phyloP scores from a whole-genome alignment of 1,284 basidiomycete species.

The Moesziomyces antarcticus region DNA sequence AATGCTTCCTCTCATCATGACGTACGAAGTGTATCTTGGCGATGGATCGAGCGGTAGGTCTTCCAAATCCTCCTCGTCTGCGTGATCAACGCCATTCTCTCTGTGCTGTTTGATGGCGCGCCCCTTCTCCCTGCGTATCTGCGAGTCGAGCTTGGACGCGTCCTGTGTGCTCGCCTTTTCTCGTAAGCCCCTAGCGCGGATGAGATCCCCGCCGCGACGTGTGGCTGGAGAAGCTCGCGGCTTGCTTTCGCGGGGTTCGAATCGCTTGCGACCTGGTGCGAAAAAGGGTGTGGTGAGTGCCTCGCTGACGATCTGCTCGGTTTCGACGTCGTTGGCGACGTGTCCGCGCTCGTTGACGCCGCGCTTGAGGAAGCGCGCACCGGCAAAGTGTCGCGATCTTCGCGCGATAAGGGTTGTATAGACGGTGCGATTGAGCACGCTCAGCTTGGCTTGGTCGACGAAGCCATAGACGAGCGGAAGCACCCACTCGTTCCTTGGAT shows the following conservation, averaged over 20 bases:
- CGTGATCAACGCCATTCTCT: neutral
- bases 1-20: slow-evolving; percentile 95
- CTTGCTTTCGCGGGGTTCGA: slow-evolving; percentile 19
- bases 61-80: slow-evolving; percentile 19
- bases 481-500: slow-evolving; percentile 77
- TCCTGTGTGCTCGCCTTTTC: slow-evolving; percentile 21
- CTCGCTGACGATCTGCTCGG: slow-evolving; percentile 97
- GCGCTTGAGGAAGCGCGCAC: slow-evolving; percentile 92
- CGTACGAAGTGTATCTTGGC: slow-evolving; percentile 91
- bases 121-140: too few species aligned
- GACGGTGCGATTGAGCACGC: slow-evolving; percentile 87
- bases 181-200: slow-evolving; percentile 29
- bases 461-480: slow-evolving; percentile 93
- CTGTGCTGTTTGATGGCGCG: neutral
- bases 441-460: slow-evolving; percentile 97
- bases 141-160: too few species aligned
- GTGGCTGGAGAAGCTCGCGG: slow-evolving; percentile 2
- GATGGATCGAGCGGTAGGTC: slow-evolving; percentile 41
- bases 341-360: slow-evolving; percentile 91
- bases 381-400: slow-evolving; percentile 93
- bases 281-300: slow-evolving; percentile 77
- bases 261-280: slow-evolving; percentile 43
- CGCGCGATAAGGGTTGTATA: slow-evolving; percentile 95
- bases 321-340: slow-evolving; percentile 99
- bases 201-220: slow-evolving; percentile 14